Percentiles rank a stretch among this genome's conserved stretches.
Conservation (phyloP, 2,329 filamentous ascomycete species). For the Stenocarpella maydis region DNA sequence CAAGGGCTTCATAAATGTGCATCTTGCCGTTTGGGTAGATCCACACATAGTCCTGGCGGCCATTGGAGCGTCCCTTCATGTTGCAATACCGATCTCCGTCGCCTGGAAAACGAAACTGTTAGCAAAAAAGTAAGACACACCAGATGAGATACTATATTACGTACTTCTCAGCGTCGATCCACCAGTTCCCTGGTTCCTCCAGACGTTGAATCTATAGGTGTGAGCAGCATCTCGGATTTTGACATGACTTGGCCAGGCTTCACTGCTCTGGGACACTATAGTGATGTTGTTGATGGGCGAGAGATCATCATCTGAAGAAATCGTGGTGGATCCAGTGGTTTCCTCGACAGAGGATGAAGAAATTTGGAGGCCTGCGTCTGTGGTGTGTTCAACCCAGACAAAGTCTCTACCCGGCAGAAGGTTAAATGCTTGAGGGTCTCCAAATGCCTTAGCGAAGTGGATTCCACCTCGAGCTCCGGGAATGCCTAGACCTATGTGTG, state of each 20-base stretch:
- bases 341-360: background rate
- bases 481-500: constrained; percentile 31
- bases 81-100: constrained; percentile 34
- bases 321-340: background rate
- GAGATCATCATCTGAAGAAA: background rate
- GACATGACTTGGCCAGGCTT: background rate
- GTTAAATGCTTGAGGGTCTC: constrained; percentile 5
- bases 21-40: constrained; percentile 25
- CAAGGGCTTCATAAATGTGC: constrained; percentile 24
- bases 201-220: background rate
- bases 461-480: background rate
- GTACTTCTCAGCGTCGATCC: background rate
- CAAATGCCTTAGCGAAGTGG: constrained; percentile 8
- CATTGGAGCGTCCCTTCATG: constrained; percentile 27
- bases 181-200: background rate
- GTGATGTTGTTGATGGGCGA: background rate
- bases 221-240: background rate
- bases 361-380: background rate
- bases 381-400: constrained; percentile 9
- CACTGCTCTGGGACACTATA: background rate
- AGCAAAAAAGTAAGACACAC: background rate
- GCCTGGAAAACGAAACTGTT: background rate
- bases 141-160: background rate
- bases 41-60: constrained; percentile 32
- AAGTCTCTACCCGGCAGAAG: constrained; percentile 10